Percentiles rank a stretch among this genome's conserved stretches.
Conservation (phyloP, 2,329 filamentous ascomycete genomes). For the Coccinonectria pachysandricola region DNA sequence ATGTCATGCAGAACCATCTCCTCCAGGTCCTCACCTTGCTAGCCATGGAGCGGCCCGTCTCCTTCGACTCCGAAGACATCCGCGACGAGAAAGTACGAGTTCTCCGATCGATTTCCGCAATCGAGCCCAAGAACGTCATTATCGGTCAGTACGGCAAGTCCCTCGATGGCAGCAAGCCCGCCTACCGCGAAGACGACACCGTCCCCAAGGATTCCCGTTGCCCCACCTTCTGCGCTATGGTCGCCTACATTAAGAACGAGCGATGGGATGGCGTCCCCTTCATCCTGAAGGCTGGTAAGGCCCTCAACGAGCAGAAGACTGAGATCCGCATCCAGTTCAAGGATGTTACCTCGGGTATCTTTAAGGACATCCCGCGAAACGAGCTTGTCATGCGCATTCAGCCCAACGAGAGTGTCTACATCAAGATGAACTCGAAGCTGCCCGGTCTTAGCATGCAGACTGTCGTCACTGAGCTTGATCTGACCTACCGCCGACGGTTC, state of each 20-base stretch:
- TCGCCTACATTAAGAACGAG: constrained; percentile 99
- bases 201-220: constrained; percentile 95
- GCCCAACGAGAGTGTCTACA: constrained; percentile 98
- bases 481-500: constrained; percentile 96
- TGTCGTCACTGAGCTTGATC: constrained; percentile 92
- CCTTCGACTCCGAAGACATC: constrained; percentile 95
- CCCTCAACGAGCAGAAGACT: constrained; percentile 98
- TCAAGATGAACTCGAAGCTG: constrained; percentile 99
- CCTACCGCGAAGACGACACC: constrained; percentile 97
- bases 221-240: constrained; percentile 95
- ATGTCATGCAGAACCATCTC: constrained; percentile 99
- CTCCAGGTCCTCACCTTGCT: constrained; percentile 92
- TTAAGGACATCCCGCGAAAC: constrained; percentile 98
- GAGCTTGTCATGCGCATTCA: constrained; percentile 98
- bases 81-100: constrained; percentile 98
- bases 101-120: constrained; percentile 81
- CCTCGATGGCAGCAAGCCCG: constrained; percentile 88
- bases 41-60: constrained; percentile 96
- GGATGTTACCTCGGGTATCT: constrained; percentile 97
- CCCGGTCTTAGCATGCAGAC: constrained; percentile 99
- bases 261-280: constrained; percentile 98
- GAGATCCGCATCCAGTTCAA: constrained; percentile 99
- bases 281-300: constrained; percentile 98
- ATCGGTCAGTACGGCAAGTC: constrained; percentile 98
- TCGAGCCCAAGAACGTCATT: constrained; percentile 99